Conservation (phyloP, 2,329 filamentous ascomycete species). For the Didymella keratinophila region DNA sequence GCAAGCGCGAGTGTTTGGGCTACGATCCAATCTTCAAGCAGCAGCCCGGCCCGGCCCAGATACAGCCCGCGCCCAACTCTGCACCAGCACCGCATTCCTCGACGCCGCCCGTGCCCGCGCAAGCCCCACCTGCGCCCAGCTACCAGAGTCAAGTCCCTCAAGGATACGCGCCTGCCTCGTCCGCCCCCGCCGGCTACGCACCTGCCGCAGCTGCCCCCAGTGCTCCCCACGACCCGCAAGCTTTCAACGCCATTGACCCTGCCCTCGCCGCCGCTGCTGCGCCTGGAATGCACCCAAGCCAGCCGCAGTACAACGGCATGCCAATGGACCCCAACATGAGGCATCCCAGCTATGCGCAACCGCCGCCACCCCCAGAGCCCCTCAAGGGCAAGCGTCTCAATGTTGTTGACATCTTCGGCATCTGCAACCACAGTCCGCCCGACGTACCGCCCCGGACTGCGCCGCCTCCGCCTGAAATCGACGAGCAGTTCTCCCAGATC, state of each 20-base stretch:
- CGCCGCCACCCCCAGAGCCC: slow-evolving; percentile 28
- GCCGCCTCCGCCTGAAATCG: slow-evolving; percentile 40
- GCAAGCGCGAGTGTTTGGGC: slow-evolving; percentile 83
- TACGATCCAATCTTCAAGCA: slow-evolving; percentile 90
- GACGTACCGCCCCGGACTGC: slow-evolving; percentile 42
- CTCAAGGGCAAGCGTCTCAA: slow-evolving; percentile 48
- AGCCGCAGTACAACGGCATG: slow-evolving; percentile 43
- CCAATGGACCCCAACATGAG: slow-evolving; percentile 45
- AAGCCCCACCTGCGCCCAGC: slow-evolving; percentile 44
- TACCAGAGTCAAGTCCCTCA: slow-evolving; percentile 53
- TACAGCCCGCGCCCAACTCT: slow-evolving; percentile 72
- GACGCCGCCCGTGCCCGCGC: slow-evolving; percentile 38
- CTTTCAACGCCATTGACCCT: slow-evolving; percentile 70
- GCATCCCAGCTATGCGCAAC: slow-evolving; percentile 29
- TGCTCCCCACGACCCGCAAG: slow-evolving; percentile 55
- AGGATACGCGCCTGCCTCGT: slow-evolving; percentile 55
- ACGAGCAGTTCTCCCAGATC: slow-evolving; percentile 45
- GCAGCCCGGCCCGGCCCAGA: slow-evolving; percentile 71
- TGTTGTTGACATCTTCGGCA: slow-evolving; percentile 46
- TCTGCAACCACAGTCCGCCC: slow-evolving; percentile 47
- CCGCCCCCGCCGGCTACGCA: slow-evolving; percentile 52
- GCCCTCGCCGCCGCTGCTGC: slow-evolving; percentile 62
- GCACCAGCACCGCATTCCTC: slow-evolving; percentile 46
- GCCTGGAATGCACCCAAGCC: slow-evolving; percentile 40
- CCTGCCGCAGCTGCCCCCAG: slow-evolving; percentile 44